Conservation (phyloP, 2,329 filamentous ascomycete species). For the Dothideomycetes sp. region DNA sequence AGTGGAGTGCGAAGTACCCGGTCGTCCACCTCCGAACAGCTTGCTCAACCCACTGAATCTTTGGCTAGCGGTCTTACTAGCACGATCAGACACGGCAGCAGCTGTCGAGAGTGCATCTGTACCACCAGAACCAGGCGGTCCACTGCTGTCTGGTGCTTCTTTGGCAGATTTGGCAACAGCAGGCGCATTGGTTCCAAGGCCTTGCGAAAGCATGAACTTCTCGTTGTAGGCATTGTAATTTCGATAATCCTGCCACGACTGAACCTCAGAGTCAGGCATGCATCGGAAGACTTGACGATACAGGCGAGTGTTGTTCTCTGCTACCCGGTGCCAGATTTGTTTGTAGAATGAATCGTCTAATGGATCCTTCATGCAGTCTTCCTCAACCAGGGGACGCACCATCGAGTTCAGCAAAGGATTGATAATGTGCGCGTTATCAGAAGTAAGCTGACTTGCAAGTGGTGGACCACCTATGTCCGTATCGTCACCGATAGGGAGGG, state of each 20-base stretch:
- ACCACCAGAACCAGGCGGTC: constrained; percentile 37
- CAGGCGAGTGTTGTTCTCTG: constrained; percentile 90
- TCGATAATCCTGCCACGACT: constrained; percentile 86
- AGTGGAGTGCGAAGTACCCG: constrained; percentile 6
- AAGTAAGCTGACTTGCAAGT: constrained; percentile 46
- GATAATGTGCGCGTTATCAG: constrained; percentile 37
- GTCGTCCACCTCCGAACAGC: constrained; percentile 2
- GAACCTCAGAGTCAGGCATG: constrained; percentile 92
- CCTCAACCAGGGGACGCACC: constrained; percentile 62
- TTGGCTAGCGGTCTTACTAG: constrained; percentile 9
- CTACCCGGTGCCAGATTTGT: constrained; percentile 77
- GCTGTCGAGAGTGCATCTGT: constrained; percentile 16
- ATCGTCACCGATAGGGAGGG: constrained; percentile 63
- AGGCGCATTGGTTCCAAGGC: constrained; percentile 41
- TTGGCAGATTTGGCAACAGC: constrained; percentile 36
- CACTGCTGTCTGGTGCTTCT: constrained; percentile 39
- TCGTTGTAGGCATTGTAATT: constrained; percentile 70
- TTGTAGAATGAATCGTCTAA: constrained; percentile 73
- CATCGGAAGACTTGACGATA: constrained; percentile 91
- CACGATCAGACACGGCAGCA: constrained; percentile 4
- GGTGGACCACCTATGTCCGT: constrained; percentile 72
- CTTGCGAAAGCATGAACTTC: constrained; percentile 61
- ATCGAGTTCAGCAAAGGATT: constrained; percentile 55
- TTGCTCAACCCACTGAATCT: constrained; percentile 8
- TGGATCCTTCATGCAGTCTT: constrained; percentile 92